phyloP scores from a whole-genome alignment of 331 rosid species.

The Prunus yedoensis region DNA sequence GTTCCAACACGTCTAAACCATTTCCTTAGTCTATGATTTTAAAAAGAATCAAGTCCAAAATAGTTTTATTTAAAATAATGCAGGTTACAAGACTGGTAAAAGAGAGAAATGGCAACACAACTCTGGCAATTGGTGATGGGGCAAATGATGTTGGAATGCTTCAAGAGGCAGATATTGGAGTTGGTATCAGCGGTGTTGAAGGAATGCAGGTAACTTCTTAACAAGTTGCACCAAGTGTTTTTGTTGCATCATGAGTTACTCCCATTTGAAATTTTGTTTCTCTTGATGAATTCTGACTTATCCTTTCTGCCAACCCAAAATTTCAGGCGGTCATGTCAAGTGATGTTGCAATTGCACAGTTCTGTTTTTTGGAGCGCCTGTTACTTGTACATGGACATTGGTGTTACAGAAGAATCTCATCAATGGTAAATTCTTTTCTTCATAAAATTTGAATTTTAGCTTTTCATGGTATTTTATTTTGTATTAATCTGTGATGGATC shows the following conservation, averaged over 20 bases:
- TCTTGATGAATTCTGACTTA: neutral
- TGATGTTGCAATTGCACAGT: constrained; percentile 94
- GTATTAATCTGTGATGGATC: neutral
- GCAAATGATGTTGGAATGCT: constrained; percentile 99
- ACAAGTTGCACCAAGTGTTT: constrained; percentile 5
- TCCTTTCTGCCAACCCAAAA: constrained; percentile 21
- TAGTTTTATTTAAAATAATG: constrained; percentile 7
- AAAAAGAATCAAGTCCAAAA: neutral
- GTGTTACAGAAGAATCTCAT: constrained; percentile 96
- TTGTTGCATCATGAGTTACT: constrained; percentile 6
- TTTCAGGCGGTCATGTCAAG: constrained; percentile 98
- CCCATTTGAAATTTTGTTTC: neutral
- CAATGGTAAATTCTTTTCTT: constrained; percentile 61
- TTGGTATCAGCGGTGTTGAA: constrained; percentile 98
- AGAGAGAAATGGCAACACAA: constrained; percentile 61
- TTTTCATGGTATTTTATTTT: neutral
- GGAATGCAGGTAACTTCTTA: constrained; percentile 90
- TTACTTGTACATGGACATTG: constrained; percentile 98
- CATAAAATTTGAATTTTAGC: neutral
- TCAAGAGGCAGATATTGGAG: constrained; percentile 97
- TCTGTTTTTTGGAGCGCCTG: constrained; percentile 82
- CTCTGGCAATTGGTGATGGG: constrained; percentile 95
- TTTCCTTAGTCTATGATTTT: neutral
- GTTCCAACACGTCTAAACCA: neutral
- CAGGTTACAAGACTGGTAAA: constrained; percentile 87